A percentile compares a stretch with the other conserved stretches of the same genome.
Evolutionary conservation across 768 basidiomycete species (phyloP).

Genomic region (Tricholoma terreum): DNA sequence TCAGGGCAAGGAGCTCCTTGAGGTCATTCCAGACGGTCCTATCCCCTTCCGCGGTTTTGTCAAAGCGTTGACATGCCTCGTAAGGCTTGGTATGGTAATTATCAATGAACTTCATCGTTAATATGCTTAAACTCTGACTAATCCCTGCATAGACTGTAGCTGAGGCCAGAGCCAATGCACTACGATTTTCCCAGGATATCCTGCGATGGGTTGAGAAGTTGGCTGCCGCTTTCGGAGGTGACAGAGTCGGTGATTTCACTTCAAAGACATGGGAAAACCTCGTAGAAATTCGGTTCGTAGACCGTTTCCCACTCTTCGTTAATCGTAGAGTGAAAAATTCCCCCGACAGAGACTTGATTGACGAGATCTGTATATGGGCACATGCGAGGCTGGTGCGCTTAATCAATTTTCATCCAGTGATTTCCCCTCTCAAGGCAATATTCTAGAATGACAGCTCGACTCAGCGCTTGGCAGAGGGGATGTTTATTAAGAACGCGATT

Average conservation of each 20-base stretch:
- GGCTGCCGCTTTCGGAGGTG: constrained; percentile 3
- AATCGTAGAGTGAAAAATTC: not conserved
- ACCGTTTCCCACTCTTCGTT: not conserved
- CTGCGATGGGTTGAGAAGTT: constrained; percentile 14
- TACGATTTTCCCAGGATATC: constrained; percentile 10
- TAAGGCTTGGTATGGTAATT: constrained; percentile 13
- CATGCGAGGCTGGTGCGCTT: constrained; percentile 7
- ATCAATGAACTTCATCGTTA: too few relatives aligned
- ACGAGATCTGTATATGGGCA: constrained; percentile 14
- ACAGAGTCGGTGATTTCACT: constrained; percentile 6
- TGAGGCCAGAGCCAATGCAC: constrained; percentile 2
- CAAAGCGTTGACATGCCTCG: constrained; percentile 7
- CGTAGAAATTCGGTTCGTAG: constrained; percentile 10
- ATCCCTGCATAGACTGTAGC: constrained; percentile 1
- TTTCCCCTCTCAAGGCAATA: not conserved
- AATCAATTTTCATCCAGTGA: not conserved
- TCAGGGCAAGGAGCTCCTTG: constrained; percentile 1
- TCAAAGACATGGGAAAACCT: constrained; percentile 14
- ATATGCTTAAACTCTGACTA: not conserved
- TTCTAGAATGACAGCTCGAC: not conserved
- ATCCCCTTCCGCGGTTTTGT: constrained; percentile 14
- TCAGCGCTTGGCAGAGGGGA: constrained; percentile 1
- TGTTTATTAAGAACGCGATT: too few relatives aligned
- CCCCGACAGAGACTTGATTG: constrained; percentile 6
- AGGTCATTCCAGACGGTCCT: constrained; percentile 11